Evolutionary conservation across 208 protist genomes (phyloP).

Genomic region (Leptomonas pyrrhocoris): DNA sequence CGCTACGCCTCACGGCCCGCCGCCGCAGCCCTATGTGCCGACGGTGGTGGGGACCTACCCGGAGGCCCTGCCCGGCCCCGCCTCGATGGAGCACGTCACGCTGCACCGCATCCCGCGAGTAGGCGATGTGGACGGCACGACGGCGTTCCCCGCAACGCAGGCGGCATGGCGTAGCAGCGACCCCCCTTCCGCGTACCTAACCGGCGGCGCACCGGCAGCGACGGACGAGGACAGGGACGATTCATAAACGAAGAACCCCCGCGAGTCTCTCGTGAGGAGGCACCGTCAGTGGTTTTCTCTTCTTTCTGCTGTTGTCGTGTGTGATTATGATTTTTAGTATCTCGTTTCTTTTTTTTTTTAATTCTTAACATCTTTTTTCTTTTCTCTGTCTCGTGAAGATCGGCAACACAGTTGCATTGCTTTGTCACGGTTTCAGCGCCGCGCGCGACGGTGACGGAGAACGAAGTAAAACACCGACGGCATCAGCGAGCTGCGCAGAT

Average conservation of each 20-base stretch:
- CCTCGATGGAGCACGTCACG: conserved; percentile 11
- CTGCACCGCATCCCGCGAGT: not conserved
- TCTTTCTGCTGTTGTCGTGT: not conserved
- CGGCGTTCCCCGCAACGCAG: not conserved
- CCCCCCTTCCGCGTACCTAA: not conserved
- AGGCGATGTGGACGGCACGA: not conserved
- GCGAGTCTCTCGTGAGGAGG: conserved; percentile 5
- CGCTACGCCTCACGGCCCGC: too few species aligned
- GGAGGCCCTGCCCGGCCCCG: conserved; percentile 6
- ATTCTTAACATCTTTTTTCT: not conserved
- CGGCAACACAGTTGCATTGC: too few species aligned
- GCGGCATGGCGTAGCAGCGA: conserved; percentile 11
- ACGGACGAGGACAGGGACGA: not conserved
- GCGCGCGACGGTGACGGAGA: too few species aligned
- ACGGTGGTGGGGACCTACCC: conserved; percentile 17
- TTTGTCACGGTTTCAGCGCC: too few species aligned
- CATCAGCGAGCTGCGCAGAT: too few species aligned
- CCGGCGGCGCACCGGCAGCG: not conserved
- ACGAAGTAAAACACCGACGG: too few species aligned
- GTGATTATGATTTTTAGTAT: not conserved
- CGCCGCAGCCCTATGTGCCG: conserved; percentile 7
- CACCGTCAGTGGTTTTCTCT: not conserved
- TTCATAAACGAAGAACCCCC: not conserved
- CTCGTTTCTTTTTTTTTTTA: conserved; percentile 7
- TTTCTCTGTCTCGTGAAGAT: too few species aligned